These are phyloP conservation scores for Colletotrichum sublineola DNA, from an alignment of 2,329 filamentous ascomycete species.

Conservation along the genomic window DNA sequence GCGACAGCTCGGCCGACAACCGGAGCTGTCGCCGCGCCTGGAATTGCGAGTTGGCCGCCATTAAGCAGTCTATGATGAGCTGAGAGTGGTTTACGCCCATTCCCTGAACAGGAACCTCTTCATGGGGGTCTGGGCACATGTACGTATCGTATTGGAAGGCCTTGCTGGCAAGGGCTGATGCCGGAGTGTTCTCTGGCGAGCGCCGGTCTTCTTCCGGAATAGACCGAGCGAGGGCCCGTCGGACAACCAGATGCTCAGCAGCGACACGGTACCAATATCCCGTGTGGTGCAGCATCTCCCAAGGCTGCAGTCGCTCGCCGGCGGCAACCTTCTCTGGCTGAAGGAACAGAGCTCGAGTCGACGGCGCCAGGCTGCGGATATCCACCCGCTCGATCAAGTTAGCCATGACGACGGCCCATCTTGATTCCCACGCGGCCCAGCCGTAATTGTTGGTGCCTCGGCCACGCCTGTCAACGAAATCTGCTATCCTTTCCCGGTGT, in stretches of 20 bases:
- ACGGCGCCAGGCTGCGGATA: conserved; percentile 63
- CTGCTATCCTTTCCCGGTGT: conserved; percentile 80
- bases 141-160: conserved; percentile 74
- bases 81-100: conserved; percentile 67
- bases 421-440: conserved; percentile 93
- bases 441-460: conserved; percentile 91
- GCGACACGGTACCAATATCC: conserved; percentile 77
- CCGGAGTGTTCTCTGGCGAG: conserved; percentile 62
- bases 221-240: conserved; percentile 65
- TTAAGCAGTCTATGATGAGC: conserved; percentile 66
- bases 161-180: conserved; percentile 62
- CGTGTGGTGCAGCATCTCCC: conserved; percentile 74
- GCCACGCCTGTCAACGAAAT: conserved; percentile 85
- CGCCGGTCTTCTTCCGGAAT: conserved; percentile 72
- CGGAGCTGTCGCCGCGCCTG: conserved; percentile 66
- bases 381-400: conserved; percentile 68
- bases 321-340: conserved; percentile 70
- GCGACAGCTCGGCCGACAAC: conserved; percentile 66
- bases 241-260: conserved; percentile 67
- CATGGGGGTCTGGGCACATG: conserved; percentile 73
- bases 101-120: conserved; percentile 68
- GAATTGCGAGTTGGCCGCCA: conserved; percentile 67
- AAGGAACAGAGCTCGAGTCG: conserved; percentile 62
- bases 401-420: conserved; percentile 75
- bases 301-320: conserved; percentile 71